phyloP scores from a whole-genome alignment of 257 asterid genomes.

The Catharanthus roseus region DNA sequence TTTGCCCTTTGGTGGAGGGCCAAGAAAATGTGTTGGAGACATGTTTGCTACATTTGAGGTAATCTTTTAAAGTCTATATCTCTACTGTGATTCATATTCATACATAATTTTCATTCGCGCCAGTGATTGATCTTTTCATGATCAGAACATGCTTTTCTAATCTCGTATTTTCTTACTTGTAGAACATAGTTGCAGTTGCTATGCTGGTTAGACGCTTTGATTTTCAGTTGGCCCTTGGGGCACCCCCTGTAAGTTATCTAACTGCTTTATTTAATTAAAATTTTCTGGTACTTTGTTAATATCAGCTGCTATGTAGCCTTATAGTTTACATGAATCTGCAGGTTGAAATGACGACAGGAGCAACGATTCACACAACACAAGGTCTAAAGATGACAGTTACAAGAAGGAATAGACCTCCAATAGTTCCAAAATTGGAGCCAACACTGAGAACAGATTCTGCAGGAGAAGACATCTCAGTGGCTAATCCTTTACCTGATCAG shows the following conservation, averaged over 20 bases:
- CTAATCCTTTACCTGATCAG: conserved; percentile 30
- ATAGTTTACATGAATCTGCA: conserved; percentile 22
- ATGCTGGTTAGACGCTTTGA: conserved; percentile 88
- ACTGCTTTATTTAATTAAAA: not conserved
- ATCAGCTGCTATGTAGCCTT: too few species aligned
- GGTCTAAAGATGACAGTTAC: conserved; percentile 89
- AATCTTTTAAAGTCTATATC: conserved; percentile 14
- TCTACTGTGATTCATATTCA: not conserved
- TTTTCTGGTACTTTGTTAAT: not conserved
- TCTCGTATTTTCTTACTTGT: conserved; percentile 16
- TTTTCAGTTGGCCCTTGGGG: conserved; percentile 84
- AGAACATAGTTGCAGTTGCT: conserved; percentile 77
- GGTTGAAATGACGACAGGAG: conserved; percentile 98
- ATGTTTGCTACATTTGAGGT: conserved; percentile 98
- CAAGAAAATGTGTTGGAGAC: conserved; percentile 96
- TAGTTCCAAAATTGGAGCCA: conserved; percentile 57
- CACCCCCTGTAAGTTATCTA: conserved; percentile 78
- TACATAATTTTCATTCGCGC: not conserved
- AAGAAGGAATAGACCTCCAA: conserved; percentile 52
- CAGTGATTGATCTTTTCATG: not conserved
- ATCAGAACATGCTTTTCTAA: too few species aligned
- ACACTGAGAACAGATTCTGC: conserved; percentile 37
- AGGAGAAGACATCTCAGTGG: conserved; percentile 23
- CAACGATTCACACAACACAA: conserved; percentile 92
- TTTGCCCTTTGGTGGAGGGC: conserved; percentile 99